Evolutionary conservation across 306 rosid species (phyloP).

Genomic region (Trichosanthes truncata): DNA sequence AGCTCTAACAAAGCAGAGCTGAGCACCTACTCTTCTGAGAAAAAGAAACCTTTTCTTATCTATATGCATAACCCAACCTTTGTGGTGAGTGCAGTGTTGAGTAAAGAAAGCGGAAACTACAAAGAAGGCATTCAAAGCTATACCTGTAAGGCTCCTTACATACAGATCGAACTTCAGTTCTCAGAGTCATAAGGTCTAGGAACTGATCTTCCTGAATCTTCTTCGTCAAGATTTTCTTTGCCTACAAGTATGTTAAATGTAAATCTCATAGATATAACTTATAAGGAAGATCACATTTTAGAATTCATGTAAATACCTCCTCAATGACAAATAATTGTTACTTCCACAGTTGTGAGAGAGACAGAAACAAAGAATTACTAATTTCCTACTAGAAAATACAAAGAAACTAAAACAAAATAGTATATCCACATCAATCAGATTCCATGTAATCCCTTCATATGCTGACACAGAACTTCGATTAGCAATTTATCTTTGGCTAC

Average conservation of each 20-base stretch:
- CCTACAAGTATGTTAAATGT: slow-evolving; percentile 44
- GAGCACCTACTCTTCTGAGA: not conserved
- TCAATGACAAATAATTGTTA: not conserved
- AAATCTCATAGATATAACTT: not conserved
- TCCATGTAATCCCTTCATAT: not conserved
- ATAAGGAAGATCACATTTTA: not conserved
- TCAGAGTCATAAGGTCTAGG: slow-evolving; percentile 71
- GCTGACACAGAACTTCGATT: not conserved
- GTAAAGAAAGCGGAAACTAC: slow-evolving; percentile 20
- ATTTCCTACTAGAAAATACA: not conserved
- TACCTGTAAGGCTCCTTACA: slow-evolving; percentile 98
- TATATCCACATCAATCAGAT: not conserved
- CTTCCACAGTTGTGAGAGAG: not conserved
- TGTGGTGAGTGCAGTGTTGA: not conserved
- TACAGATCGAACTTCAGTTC: slow-evolving; percentile 71
- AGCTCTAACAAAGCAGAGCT: not conserved
- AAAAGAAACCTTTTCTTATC: slow-evolving; percentile 6
- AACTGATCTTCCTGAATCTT: slow-evolving; percentile 91
- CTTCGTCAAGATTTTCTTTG: slow-evolving; percentile 68
- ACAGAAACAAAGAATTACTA: not conserved
- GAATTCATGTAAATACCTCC: not conserved
- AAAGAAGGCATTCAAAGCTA: slow-evolving; percentile 13
- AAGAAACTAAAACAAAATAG: not conserved
- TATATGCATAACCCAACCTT: slow-evolving; percentile 1
- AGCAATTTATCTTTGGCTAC: not conserved